Evolutionary conservation across 176 grass and related monocot genomes (phyloP).

Genomic region (Stipa capillata): DNA sequence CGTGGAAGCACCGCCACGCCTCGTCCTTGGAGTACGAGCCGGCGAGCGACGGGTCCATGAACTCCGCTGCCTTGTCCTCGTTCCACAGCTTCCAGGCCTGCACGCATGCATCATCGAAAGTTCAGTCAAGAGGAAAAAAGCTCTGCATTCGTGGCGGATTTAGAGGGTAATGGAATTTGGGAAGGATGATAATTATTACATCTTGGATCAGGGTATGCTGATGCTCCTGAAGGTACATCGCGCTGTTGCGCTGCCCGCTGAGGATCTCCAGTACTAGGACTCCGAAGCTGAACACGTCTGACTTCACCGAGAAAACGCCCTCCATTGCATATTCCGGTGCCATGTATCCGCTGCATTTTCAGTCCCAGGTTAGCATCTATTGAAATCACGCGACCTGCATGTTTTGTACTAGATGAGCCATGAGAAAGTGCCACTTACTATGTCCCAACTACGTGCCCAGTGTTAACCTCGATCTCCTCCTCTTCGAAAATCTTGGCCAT

Average conservation of each 20-base stretch:
- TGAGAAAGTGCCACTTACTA: conserved; percentile 71
- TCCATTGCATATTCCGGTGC: conserved; percentile 73
- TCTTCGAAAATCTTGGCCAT: conserved; percentile 87
- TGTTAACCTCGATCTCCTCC: conserved; percentile 55
- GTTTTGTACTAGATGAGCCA: too few species aligned
- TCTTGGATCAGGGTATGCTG: conserved; percentile 56
- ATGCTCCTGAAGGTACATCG: conserved; percentile 47
- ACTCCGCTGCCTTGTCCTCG: conserved; percentile 43
- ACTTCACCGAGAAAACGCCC: conserved; percentile 87
- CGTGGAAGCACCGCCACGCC: conserved; percentile 60
- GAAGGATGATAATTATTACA: too few species aligned
- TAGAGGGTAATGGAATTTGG: too few species aligned
- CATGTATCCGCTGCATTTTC: conserved; percentile 71
- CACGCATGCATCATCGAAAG: not conserved
- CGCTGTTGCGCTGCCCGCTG: conserved; percentile 68
- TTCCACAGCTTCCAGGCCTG: conserved; percentile 83
- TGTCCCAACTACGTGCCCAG: conserved; percentile 62
- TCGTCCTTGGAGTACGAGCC: conserved; percentile 32
- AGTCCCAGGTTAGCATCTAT: not conserved
- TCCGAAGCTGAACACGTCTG: conserved; percentile 86
- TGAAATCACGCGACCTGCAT: not conserved
- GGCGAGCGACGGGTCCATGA: conserved; percentile 58
- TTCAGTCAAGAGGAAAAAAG: not conserved
- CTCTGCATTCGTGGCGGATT: too few species aligned
- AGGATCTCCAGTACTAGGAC: conserved; percentile 88